Evolutionary conservation across 2,329 filamentous ascomycete species (phyloP).

Genomic region (Calonectria honghensis): DNA sequence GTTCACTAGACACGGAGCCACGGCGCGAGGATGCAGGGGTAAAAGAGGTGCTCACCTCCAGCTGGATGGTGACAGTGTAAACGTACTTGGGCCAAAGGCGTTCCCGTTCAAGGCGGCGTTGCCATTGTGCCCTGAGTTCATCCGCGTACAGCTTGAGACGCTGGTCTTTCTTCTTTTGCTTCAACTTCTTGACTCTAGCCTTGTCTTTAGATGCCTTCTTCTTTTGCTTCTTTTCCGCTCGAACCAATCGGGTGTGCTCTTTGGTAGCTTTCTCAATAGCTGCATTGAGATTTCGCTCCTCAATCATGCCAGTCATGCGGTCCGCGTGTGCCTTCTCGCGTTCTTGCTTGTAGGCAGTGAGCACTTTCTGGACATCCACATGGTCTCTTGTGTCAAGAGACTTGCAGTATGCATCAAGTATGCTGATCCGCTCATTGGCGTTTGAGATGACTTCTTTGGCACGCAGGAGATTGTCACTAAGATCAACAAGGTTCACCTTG

Average conservation of each 20-base stretch:
- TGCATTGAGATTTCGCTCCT: slow-evolving; percentile 58
- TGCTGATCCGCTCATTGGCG: slow-evolving; percentile 60
- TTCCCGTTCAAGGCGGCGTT: slow-evolving; percentile 65
- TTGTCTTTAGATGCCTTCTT: slow-evolving; percentile 55
- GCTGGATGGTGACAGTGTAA: slow-evolving; percentile 70
- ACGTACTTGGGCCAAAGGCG: slow-evolving; percentile 70
- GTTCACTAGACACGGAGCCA: slow-evolving; percentile 71
- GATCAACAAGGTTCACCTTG: slow-evolving; percentile 55
- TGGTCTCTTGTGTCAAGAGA: slow-evolving; percentile 59
- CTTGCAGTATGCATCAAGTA: slow-evolving; percentile 64
- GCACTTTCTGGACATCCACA: slow-evolving; percentile 59
- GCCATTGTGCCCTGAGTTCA: slow-evolving; percentile 65
- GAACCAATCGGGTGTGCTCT: slow-evolving; percentile 58
- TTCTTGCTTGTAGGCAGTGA: slow-evolving; percentile 66
- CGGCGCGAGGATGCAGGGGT: slow-evolving; percentile 69
- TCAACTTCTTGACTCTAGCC: slow-evolving; percentile 60
- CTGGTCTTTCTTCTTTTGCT: slow-evolving; percentile 60
- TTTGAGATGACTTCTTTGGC: slow-evolving; percentile 51
- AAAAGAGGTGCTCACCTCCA: slow-evolving; percentile 64
- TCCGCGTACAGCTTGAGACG: slow-evolving; percentile 60
- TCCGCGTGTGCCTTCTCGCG: slow-evolving; percentile 66
- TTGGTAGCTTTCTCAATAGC: slow-evolving; percentile 58
- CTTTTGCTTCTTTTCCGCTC: slow-evolving; percentile 54
- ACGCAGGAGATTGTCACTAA: slow-evolving; percentile 51
- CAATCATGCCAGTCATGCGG: slow-evolving; percentile 58